phyloP scores from a whole-genome alignment of 2,329 filamentous ascomycete genomes.

The Xylaria sp. region DNA sequence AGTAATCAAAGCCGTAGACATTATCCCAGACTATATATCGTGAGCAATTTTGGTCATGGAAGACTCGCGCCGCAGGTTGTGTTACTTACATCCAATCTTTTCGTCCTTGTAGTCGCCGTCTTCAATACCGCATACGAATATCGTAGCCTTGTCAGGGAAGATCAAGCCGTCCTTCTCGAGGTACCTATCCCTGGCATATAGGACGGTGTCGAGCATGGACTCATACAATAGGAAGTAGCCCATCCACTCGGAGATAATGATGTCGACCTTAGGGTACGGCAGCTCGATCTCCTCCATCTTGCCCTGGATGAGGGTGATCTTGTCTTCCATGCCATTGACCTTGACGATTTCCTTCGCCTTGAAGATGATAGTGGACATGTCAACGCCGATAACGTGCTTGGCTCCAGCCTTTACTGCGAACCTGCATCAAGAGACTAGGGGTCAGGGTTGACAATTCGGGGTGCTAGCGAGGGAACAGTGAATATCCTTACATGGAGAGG shows the following conservation, averaged over 20 bases:
- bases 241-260: constrained; percentile 99
- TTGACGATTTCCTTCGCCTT: constrained; percentile 96
- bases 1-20: constrained; percentile 97
- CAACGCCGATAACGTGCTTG: constrained; percentile 97
- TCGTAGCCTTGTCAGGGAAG: constrained; percentile 98
- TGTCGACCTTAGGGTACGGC: constrained; percentile 94
- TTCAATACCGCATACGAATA: constrained; percentile 96
- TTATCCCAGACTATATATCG: constrained; percentile 87
- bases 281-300: constrained; percentile 99
- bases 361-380: constrained; percentile 99
- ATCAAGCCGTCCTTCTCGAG: constrained; percentile 86
- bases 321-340: constrained; percentile 88
- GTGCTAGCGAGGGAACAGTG: neutral
- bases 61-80: neutral
- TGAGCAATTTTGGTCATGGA: constrained; percentile 32
- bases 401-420: constrained; percentile 96
- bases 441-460: constrained; percentile 16
- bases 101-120: constrained; percentile 99
- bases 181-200: constrained; percentile 95
- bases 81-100: constrained; percentile 92
- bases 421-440: constrained; percentile 57
- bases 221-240: constrained; percentile 99
- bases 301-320: constrained; percentile 96
- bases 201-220: constrained; percentile 97
- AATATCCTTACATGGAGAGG: constrained; percentile 83